Evolutionary conservation across 2,329 filamentous ascomycete genomes (phyloP).

Genomic region (Penicillium sclerotigenum): DNA sequence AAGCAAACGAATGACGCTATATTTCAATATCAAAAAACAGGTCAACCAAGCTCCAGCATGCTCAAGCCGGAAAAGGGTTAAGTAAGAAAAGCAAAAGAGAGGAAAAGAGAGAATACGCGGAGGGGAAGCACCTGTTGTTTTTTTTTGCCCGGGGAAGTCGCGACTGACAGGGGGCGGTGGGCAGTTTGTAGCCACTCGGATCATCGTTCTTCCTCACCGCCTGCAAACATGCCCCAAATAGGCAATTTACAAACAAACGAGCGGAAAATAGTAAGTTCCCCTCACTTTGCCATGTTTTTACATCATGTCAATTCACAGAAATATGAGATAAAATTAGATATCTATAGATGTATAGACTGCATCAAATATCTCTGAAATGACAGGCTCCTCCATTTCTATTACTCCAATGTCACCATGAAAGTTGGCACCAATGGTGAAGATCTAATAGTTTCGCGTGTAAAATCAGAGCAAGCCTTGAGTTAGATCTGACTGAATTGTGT

Average conservation of each 20-base stretch:
- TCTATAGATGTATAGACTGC: neutral
- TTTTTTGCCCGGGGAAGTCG: conserved; percentile 20
- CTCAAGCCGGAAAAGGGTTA: conserved; percentile 5
- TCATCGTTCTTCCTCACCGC: conserved; percentile 28
- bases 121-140: conserved; percentile 19
- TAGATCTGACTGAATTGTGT: neutral
- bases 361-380: neutral
- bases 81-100: neutral
- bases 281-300: neutral
- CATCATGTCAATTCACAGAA: neutral
- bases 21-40: neutral
- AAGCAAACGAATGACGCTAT: conserved; percentile 9
- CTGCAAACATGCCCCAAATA: conserved; percentile 16
- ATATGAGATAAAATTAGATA: neutral
- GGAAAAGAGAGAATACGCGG: conserved; percentile 8
- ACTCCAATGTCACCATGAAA: neutral
- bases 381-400: neutral
- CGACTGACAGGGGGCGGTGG: conserved; percentile 7
- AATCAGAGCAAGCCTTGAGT: neutral
- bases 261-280: neutral
- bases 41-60: conserved; percentile 12
- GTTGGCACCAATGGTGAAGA: neutral
- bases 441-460: neutral
- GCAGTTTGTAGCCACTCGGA: conserved; percentile 28
- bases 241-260: conserved; percentile 36